phyloP scores from a whole-genome alignment of 2,329 filamentous ascomycete genomes.

The Ascochyta rabiei region DNA sequence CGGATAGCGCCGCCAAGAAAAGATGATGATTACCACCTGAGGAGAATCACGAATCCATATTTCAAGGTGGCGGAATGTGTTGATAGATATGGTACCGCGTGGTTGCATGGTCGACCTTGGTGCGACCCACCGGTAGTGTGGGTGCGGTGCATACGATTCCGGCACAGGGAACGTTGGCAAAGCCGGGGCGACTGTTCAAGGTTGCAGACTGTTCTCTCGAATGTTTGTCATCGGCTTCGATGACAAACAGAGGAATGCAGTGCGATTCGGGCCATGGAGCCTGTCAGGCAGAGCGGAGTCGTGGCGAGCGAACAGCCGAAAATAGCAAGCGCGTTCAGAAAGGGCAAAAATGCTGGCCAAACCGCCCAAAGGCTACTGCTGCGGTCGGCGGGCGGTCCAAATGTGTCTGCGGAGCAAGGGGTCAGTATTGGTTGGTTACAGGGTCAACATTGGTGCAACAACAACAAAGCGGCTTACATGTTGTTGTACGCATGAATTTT shows the following conservation, averaged over 20 bases:
- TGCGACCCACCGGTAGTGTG: slow-evolving; percentile 1
- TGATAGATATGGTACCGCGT: slow-evolving; percentile 2
- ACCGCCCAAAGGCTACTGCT: slow-evolving; percentile 42
- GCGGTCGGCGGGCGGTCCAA: slow-evolving; percentile 55
- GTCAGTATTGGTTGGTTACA: slow-evolving; percentile 34
- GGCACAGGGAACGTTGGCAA: slow-evolving; percentile 9
- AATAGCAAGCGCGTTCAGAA: slow-evolving; percentile 21
- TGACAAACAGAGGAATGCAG: slow-evolving; percentile 15
- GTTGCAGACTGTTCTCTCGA: slow-evolving; percentile 4
- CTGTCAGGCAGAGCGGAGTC: slow-evolving; percentile 15
- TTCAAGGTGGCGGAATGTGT: slow-evolving; percentile 12
- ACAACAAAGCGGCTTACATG: slow-evolving; percentile 64
- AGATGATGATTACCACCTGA: neutral
- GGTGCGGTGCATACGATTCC: slow-evolving; percentile 2
- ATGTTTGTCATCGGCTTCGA: slow-evolving; percentile 13
- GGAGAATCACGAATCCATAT: neutral
- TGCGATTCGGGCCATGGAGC: slow-evolving; percentile 11
- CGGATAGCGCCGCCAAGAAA: slow-evolving; percentile 2
- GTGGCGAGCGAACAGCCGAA: slow-evolving; percentile 20
- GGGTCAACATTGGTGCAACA: slow-evolving; percentile 33
- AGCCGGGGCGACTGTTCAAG: slow-evolving; percentile 4
- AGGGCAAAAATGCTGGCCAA: slow-evolving; percentile 13
- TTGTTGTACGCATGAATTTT: slow-evolving; percentile 75
- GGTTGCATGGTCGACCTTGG: neutral
- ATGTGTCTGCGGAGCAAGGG: slow-evolving; percentile 51